Evolutionary conservation across 345 rosid species (phyloP).

Genomic region (Dovyalis caffra): DNA sequence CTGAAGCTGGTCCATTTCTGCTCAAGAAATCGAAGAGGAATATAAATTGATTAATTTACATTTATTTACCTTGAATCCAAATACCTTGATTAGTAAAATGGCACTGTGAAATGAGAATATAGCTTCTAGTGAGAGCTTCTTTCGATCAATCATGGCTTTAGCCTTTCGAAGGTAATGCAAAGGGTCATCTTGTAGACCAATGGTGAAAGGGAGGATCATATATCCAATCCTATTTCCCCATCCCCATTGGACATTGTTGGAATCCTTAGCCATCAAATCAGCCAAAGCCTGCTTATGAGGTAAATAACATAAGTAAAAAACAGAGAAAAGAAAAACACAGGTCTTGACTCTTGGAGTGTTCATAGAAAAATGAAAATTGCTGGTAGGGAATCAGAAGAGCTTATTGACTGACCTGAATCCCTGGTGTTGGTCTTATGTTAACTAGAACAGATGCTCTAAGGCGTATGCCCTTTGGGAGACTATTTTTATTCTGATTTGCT

Average conservation of each 20-base stretch:
- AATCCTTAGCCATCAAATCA: slow-evolving; percentile 27
- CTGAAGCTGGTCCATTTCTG: background rate
- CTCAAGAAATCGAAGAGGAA: background rate
- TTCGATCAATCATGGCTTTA: slow-evolving; percentile 32
- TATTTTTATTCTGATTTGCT: slow-evolving; percentile 16
- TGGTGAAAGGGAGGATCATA: slow-evolving; percentile 30
- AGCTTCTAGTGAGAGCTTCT: slow-evolving; percentile 33
- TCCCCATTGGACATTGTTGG: slow-evolving; percentile 26
- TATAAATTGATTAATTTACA: too few relatives aligned
- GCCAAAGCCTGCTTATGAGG: slow-evolving; percentile 22
- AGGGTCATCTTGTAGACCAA: slow-evolving; percentile 35
- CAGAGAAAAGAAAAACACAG: background rate
- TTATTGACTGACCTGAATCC: slow-evolving; percentile 28
- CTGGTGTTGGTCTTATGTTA: slow-evolving; percentile 36
- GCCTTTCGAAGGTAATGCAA: slow-evolving; percentile 30
- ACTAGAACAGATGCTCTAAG: slow-evolving; percentile 36
- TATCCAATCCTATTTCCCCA: slow-evolving; percentile 46
- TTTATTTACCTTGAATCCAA: slow-evolving; percentile 25
- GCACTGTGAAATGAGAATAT: slow-evolving; percentile 10
- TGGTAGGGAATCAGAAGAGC: too few relatives aligned
- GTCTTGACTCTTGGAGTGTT: too few relatives aligned
- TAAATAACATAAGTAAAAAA: background rate
- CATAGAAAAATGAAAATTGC: too few relatives aligned
- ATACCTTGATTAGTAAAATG: background rate
- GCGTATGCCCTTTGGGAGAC: slow-evolving; percentile 23